These are phyloP conservation scores for Pulveroboletus sp. DNA, from an alignment of 1,284 basidiomycete species.

Conservation along the genomic window DNA sequence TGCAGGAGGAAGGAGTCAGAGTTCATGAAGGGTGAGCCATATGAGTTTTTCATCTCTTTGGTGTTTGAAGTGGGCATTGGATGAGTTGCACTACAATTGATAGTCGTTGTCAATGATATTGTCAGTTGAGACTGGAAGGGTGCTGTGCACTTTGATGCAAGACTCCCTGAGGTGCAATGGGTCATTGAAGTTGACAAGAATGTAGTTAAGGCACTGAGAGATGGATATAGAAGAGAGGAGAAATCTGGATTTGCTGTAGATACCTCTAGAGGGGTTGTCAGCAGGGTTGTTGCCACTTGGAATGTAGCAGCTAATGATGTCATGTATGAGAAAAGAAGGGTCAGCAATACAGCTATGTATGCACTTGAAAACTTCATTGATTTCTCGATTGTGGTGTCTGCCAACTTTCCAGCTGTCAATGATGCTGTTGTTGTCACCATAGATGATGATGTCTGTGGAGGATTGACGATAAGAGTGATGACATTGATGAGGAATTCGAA, in stretches of 20 bases:
- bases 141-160: too few relatives aligned
- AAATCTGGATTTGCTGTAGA: neutral
- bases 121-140: too few relatives aligned
- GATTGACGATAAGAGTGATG: neutral
- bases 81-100: too few relatives aligned
- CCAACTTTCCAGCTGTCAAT: constrained; percentile 43
- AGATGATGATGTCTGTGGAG: constrained; percentile 20
- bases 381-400: constrained; percentile 33
- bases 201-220: neutral
- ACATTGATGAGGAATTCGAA: constrained; percentile 33
- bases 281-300: constrained; percentile 27
- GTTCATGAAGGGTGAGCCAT: too few relatives aligned
- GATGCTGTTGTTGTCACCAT: constrained; percentile 42
- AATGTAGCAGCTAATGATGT: constrained; percentile 34
- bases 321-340: neutral
- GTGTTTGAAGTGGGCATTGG: too few relatives aligned
- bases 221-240: constrained; percentile 24
- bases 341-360: constrained; percentile 16
- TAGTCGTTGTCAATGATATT: too few relatives aligned
- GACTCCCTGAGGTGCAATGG: neutral
- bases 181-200: constrained; percentile 14
- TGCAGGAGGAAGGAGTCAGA: too few relatives aligned
- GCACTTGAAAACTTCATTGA: constrained; percentile 28
- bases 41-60: too few relatives aligned
- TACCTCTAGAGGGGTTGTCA: constrained; percentile 23